These are phyloP conservation scores for Nemania sp. DNA, from an alignment of 2,329 filamentous ascomycete genomes.

Conservation along the genomic window DNA sequence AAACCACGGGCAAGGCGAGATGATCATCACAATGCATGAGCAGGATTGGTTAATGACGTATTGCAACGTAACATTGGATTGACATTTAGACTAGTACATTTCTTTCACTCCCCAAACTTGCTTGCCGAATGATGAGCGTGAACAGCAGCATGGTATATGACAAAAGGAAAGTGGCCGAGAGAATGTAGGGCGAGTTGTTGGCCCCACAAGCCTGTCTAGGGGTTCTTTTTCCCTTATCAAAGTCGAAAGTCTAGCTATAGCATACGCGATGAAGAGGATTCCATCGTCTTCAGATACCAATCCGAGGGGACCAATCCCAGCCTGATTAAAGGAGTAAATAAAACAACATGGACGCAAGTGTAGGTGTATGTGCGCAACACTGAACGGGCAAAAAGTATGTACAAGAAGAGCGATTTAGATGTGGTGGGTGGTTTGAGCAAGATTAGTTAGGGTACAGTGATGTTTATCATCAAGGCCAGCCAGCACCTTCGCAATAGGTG, in stretches of 20 bases:
- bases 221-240: constrained; percentile 15
- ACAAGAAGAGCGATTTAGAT: constrained; percentile 34
- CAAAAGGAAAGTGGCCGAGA: constrained; percentile 32
- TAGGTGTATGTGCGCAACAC: constrained; percentile 35
- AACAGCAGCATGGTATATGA: constrained; percentile 26
- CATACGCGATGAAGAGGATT: constrained; percentile 28
- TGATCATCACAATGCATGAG: neutral
- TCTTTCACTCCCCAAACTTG: constrained; percentile 12
- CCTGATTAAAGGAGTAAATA: constrained; percentile 25
- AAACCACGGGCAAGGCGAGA: too few species aligned
- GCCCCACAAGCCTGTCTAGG: constrained; percentile 14
- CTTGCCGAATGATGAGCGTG: constrained; percentile 10
- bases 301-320: constrained; percentile 26
- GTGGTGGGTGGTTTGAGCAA: constrained; percentile 11
- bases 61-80: constrained; percentile 9
- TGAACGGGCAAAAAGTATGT: constrained; percentile 30
- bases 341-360: constrained; percentile 24
- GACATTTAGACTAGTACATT: constrained; percentile 27
- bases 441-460: neutral
- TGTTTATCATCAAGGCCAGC: constrained; percentile 10
- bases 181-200: constrained; percentile 3
- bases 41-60: neutral
- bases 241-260: constrained; percentile 32
- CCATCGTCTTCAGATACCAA: constrained; percentile 20
- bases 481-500: neutral